These are phyloP conservation scores for Chrysosporium queenslandicum DNA, from an alignment of 2,329 filamentous ascomycete genomes.

Conservation along the genomic window DNA sequence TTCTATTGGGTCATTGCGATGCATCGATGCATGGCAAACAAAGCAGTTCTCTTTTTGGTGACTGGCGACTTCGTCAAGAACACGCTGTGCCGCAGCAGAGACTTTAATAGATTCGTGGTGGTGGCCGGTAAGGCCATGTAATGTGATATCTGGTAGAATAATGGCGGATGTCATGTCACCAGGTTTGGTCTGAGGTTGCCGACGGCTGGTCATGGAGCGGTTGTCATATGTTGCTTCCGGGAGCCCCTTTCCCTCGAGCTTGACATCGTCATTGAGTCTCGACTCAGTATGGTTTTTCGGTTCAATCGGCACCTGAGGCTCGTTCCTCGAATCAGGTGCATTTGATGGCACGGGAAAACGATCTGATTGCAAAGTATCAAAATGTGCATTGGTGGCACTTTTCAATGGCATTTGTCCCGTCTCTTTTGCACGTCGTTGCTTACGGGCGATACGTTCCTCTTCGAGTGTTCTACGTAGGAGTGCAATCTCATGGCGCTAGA, in stretches of 20 bases:
- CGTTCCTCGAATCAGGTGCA: constrained; percentile 34
- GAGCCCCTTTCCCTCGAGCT: no score
- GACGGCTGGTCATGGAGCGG: constrained; percentile 28
- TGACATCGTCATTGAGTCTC: not conserved
- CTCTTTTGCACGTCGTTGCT: constrained; percentile 22
- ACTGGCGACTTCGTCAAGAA: constrained; percentile 35
- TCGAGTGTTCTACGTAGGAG: constrained; percentile 47
- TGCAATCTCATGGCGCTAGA: constrained; percentile 40
- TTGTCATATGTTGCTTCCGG: no score
- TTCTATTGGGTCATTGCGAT: constrained; percentile 11
- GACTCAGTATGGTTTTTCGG: not conserved
- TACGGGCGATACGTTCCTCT: constrained; percentile 42
- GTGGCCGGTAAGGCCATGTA: constrained; percentile 27
- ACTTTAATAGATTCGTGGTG: constrained; percentile 25
- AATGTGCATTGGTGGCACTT: not conserved
- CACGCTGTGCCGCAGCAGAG: constrained; percentile 33
- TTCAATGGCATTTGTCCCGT: not conserved
- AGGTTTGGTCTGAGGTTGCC: constrained; percentile 37
- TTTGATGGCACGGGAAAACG: not conserved
- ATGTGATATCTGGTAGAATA: constrained; percentile 54
- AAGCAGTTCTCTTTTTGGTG: constrained; percentile 48
- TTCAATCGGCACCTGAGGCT: constrained; percentile 16
- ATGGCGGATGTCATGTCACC: constrained; percentile 55
- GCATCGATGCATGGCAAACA: constrained; percentile 40
- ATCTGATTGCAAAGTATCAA: constrained; percentile 2